Conservation (phyloP, 495 filamentous ascomycete species). For the Trichoderma gamsii region DNA sequence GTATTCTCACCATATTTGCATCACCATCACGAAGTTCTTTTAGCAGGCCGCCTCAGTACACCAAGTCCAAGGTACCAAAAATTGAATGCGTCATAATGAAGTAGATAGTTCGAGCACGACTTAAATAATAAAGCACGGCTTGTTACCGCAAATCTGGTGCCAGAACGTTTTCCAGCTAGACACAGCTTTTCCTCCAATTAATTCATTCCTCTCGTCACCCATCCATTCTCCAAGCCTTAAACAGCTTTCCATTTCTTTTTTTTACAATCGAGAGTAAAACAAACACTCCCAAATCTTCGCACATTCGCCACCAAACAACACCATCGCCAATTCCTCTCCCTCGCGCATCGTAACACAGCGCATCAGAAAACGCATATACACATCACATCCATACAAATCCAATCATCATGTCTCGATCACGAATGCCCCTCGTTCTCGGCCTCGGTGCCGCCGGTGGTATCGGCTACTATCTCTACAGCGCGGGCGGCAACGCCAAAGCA, state of each 20-base stretch:
- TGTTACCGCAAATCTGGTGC: neutral
- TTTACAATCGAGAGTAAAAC: neutral
- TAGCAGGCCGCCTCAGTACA: neutral
- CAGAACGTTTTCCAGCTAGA: neutral
- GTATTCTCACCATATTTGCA: neutral
- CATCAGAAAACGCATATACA: neutral
- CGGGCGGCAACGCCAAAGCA: slow-evolving; percentile 73
- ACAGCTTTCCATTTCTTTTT: neutral
- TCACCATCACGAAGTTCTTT: slow-evolving; percentile 2
- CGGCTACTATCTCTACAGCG: slow-evolving; percentile 88
- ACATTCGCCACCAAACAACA: neutral
- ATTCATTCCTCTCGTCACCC: neutral
- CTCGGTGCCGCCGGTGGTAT: slow-evolving; percentile 57
- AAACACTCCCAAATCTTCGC: neutral
- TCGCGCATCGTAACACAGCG: neutral
- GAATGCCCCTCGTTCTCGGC: slow-evolving; percentile 52
- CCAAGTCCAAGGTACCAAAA: neutral
- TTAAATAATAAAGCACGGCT: neutral
- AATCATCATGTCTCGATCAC: slow-evolving; percentile 47
- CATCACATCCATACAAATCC: neutral
- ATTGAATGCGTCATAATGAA: slow-evolving; percentile 8
- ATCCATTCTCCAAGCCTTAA: neutral
- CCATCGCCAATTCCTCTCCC: neutral
- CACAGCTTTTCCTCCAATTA: neutral
- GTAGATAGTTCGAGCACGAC: neutral